Evolutionary conservation across 495 filamentous ascomycete species (phyloP), one percentile per base, ranked within the genome.

Genomic region (Bryoglossum gracile): DNA sequence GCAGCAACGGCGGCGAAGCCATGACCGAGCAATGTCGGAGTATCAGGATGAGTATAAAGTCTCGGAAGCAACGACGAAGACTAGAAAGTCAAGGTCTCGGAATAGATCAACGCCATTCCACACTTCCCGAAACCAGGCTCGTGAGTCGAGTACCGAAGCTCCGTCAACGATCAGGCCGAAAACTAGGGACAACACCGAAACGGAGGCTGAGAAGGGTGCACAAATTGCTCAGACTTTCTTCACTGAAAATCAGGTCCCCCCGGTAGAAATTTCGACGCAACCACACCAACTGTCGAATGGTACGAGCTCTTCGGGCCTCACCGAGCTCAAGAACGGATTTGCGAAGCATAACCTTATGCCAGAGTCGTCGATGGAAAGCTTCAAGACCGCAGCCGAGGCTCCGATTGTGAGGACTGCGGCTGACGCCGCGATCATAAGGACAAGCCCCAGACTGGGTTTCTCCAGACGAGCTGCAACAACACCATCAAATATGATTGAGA

Each of bases 1-100:
- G 14, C 21, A 47, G 17, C 36, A 49, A 17, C 46, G 43, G 1
- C 41, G 36, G 32, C 34, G 46, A 22, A 55, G 47, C 14, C 21
- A 32, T 35, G 52, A 55, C 10, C 25, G 22, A 24, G 28, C 33
- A 10, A 22, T 48, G 18, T 21, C 38, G 4, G 46, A 16, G 2
- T 32, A 37, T 23, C 21, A 19, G 19, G 46, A 44, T 8, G 24
- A 45, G 8, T 6, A 21, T 30, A 24, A 22, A 18, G 22, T 24
- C 8, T 16, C 24, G 13, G 46, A 53, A 16, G 38, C 36, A 18
- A 35, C 19, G 8, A 39, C 13, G 8, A 43, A 25, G 11, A 17
- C 24, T 3, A n/a, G n/a, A n/a, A n/a, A n/a, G n/a, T n/a, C n/a
- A n/a, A 25, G 28, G 10, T 45, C 42, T 33, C 42, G 37, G 34